A percentile compares a stretch with the other conserved stretches of the same genome.
Conservation (phyloP, 164 flowering plant genomes). For the Sedum album region DNA sequence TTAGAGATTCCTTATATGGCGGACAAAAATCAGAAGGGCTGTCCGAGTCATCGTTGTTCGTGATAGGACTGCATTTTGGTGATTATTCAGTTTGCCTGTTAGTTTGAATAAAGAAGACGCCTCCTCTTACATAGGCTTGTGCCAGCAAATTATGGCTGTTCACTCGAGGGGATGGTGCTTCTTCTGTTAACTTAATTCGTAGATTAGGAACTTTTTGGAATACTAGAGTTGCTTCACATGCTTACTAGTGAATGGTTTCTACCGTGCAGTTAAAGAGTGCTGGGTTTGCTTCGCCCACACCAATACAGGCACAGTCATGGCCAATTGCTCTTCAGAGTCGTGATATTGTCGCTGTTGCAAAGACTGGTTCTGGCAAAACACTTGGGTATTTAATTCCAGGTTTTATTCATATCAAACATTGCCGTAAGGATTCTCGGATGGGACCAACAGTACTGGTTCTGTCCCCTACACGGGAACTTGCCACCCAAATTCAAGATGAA, state of each 20-base stretch:
- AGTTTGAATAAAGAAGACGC: slow-evolving; percentile 44
- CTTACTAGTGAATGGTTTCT: slow-evolving; percentile 17
- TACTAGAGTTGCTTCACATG: slow-evolving; percentile 25
- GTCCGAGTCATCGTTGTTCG: slow-evolving; percentile 59
- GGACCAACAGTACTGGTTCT: slow-evolving; percentile 86
- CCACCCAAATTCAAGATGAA: slow-evolving; percentile 92
- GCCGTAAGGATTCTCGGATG: slow-evolving; percentile 53
- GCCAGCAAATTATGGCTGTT: slow-evolving; percentile 48
- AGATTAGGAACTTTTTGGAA: slow-evolving; percentile 23
- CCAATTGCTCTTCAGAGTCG: slow-evolving; percentile 72
- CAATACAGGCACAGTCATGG: slow-evolving; percentile 98
- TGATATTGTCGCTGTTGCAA: slow-evolving; percentile 91
- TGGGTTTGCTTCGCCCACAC: slow-evolving; percentile 84
- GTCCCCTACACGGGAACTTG: slow-evolving; percentile 93
- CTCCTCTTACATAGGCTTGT: slow-evolving; percentile 81
- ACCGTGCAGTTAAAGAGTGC: slow-evolving; percentile 56
- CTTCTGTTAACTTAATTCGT: slow-evolving; percentile 35
- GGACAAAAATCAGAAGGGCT: slow-evolving; percentile 67
- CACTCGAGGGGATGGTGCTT: slow-evolving; percentile 53
- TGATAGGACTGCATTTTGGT: slow-evolving; percentile 64
- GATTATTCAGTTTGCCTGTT: slow-evolving; percentile 77
- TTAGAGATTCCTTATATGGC: slow-evolving; percentile 58
- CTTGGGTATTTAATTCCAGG: slow-evolving; percentile 89
- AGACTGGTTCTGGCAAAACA: slow-evolving; percentile 92
- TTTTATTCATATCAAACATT: slow-evolving; percentile 55